Base-by-base conservation (phyloP, 495 filamentous ascomycete genomes). In the Aspergillus hancockii region DNA sequence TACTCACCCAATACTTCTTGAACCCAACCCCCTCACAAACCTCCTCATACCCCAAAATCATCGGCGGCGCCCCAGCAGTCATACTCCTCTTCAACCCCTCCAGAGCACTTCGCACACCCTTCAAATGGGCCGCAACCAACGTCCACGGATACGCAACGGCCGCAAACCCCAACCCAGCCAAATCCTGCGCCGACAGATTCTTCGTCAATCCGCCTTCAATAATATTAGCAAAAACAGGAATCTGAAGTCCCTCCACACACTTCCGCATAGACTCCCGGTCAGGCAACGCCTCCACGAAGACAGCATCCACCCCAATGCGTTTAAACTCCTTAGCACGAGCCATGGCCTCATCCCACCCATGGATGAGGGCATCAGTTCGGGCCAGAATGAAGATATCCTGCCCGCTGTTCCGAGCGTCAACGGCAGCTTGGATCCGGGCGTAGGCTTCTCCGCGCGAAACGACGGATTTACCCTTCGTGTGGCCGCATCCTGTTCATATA, bases 181-280 rank as follows among this genome's bases (percentile, higher is more conserved):
- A 63, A 12, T 77, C 73, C 50, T 67, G 70, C 0, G 72, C 72
- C 0, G 74, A 74, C 6, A 77, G 51, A 36, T 77, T 76, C 55
- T 77, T 69, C 8, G 75, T 76, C 62, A 71, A 69, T 2, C 74
- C 71, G 1, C 77, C 75, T 47, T 80, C 74, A 21, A 79, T 78
- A 10, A 79, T 77, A 61, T 79, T 79, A 0, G 68, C 75, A 8
- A 78, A 67, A 21, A 72, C 67, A 0, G 74, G 73, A 25, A 74
- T 66, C 18, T 65, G 60, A 7, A 79, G 36, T 43, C 76, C 70
- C 43, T 69, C 47, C 25, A 28, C 25, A 28, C 25, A 0, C 67
- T 69, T 31, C 67, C 70, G 0, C 75, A 77, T 79, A 4, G 74
- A 62, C 10, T 71, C 71, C 4, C 67, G 60, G 59, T 75, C 72